Evolutionary conservation across 2,329 filamentous ascomycete genomes (phyloP), one percentile per base, ranked within the genome.

Genomic region (Stagonosporopsis vannaccii): DNA sequence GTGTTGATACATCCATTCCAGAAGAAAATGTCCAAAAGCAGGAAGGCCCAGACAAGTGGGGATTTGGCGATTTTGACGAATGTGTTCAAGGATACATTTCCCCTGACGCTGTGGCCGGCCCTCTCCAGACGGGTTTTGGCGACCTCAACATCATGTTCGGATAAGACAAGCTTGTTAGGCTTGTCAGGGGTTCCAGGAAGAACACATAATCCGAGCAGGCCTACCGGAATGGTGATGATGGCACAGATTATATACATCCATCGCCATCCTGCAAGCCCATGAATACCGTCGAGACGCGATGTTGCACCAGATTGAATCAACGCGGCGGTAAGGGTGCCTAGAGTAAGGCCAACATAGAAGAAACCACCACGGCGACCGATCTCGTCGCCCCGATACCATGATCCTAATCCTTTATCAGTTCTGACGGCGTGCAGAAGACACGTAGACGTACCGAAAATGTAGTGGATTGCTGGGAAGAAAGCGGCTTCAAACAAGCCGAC

Each of bases 161-260:
- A 80, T 5, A 86, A 64, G 6, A 85, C 68, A 7, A 79, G 67
- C 17, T 68, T 75, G 60, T 84, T 85, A 0, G 83, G 82, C 50
- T 79, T 65, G 32, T 82, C 79, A 23, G 74, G 79, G 0, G 80
- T 84, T 1, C 83, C 83, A 0, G 84, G 84, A 11, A 84, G 75
- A 5, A 85, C 66, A 25, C 84, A 77, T 40, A 79, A 80, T 0
- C 84, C 83, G 0, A 82, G 60, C 4, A 85, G 72, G 0, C 80
- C 82, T 4, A 85, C 71, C 0, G 83, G 82, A 12, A 86, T 81
- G 1, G 84, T 86, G 54, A 86, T 82, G 5, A 85, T 78, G 78
- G 65, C 59, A 53, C 66, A 71, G 36, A 74, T 70, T 37, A 75
- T 75, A 57, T 74, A 74, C 68, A 75, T 74, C 70, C 71, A 75